Evolutionary conservation across 257 asterid genomes (phyloP), one percentile per base, ranked within the genome.

Genomic region (Leonotis leonurus): DNA sequence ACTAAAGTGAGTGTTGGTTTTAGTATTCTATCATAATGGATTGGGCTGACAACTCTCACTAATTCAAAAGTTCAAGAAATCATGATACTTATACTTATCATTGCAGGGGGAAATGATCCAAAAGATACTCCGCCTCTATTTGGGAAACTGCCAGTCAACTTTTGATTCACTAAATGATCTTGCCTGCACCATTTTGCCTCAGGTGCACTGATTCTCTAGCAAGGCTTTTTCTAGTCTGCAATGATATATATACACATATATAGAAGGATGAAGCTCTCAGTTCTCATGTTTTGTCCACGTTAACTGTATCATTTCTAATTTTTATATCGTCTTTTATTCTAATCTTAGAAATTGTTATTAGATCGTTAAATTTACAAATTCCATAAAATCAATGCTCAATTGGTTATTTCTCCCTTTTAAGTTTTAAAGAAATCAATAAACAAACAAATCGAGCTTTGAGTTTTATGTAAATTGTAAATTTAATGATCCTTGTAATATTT

Each of bases 91-190:
- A 17, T 62, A 37, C 40, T 65, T 52, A 59, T 73, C 70, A 27
- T 51, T 80, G 79, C 83, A 89, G 96, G 95, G 94, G 57, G 90
- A 89, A 69, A 74, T 89, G 70, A 69, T 89, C 73, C 94, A 89
- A 70, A 89, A 75, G 82, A 77, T 86, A 67, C 92, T 89, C 51
- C 89, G 82, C 69, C 85, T 86, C 59, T 86, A 84, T 77, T 76
- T 89, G 83, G 82, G 75, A 30, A 77, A 89, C 64, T 68, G 80
- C 69, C 72, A 79, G 67, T 80, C 95, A 54, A 75, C 85, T 71
- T 78, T 75, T 44, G 85, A 84, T 80, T 76, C 85, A 62, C 77
- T 89, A 39, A 67, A 69, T 74, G 94, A 82, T 71, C 83, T 89
- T 68, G 95, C 86, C 46, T 77, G 94, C 81, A 77, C 83, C 48